phyloP scores from a whole-genome alignment of 2,329 filamentous ascomycete species.

The Aspergillus arachidicola region DNA sequence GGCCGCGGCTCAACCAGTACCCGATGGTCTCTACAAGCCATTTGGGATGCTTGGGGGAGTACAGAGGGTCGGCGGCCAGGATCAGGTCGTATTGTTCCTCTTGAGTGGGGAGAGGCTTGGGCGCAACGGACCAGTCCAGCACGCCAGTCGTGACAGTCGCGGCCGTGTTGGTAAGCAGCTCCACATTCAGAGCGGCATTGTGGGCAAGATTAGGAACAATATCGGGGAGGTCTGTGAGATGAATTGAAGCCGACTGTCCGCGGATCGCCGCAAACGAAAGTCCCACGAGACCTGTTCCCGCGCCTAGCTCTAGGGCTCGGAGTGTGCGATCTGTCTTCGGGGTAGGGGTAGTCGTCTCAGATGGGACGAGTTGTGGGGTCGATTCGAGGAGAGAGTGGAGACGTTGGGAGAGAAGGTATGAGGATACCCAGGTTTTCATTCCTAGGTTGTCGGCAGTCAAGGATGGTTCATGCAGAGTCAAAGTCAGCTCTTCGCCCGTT shows the following conservation, averaged over 20 bases:
- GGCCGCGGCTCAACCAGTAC: conserved; percentile 62
- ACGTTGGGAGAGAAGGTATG: conserved; percentile 78
- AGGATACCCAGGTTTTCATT: conserved; percentile 93
- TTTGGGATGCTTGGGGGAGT: conserved; percentile 78
- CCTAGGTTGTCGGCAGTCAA: conserved; percentile 86
- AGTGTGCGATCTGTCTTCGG: conserved; percentile 27
- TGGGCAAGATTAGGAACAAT: conserved; percentile 79
- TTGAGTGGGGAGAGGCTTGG: conserved; percentile 28
- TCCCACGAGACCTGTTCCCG: conserved; percentile 89
- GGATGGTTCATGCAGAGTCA: conserved; percentile 81
- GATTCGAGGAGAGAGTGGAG: conserved; percentile 53
- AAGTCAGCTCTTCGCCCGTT: conserved; percentile 54
- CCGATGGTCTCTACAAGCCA: conserved; percentile 73
- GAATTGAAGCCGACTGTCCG: conserved; percentile 57
- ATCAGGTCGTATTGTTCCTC: conserved; percentile 62
- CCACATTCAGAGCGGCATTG: conserved; percentile 69
- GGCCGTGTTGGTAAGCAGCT: conserved; percentile 56
- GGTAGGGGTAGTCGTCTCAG: conserved; percentile 22
- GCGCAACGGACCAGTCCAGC: conserved; percentile 68
- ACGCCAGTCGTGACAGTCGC: conserved; percentile 65
- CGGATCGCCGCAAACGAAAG: conserved; percentile 78
- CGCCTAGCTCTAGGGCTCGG: conserved; percentile 74
- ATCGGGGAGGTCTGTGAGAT: conserved; percentile 80
- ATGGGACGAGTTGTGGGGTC: conserved; percentile 34
- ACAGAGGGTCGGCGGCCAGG: conserved; percentile 83